phyloP scores from a whole-genome alignment of 2,329 filamentous ascomycete genomes.

The Pestalotiopsis sp. region DNA sequence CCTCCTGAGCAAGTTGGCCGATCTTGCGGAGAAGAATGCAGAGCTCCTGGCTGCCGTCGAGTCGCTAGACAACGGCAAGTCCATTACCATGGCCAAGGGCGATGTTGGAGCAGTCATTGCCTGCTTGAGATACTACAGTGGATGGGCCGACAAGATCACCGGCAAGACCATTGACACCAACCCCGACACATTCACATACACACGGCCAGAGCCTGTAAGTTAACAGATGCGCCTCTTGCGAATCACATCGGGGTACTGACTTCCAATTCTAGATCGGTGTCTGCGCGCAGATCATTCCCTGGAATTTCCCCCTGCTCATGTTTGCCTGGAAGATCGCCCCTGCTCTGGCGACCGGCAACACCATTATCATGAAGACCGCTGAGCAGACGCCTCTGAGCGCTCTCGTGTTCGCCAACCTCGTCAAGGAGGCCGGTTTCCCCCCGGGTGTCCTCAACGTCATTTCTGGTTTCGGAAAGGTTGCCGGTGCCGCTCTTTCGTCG shows the following conservation, averaged over 20 bases:
- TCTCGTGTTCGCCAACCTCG: conserved; percentile 64
- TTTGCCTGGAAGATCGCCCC: conserved; percentile 81
- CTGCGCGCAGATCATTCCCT: conserved; percentile 75
- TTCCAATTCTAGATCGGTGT: conserved; percentile 28
- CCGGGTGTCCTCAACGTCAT: conserved; percentile 77
- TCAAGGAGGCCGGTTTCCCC: conserved; percentile 80
- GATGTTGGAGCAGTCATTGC: conserved; percentile 71
- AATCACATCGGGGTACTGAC: too few relatives aligned
- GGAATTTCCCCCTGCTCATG: conserved; percentile 88
- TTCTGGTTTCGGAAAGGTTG: conserved; percentile 77
- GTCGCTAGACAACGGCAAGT: conserved; percentile 87
- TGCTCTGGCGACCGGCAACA: conserved; percentile 74
- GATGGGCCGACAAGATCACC: conserved; percentile 90
- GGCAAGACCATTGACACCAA: conserved; percentile 84
- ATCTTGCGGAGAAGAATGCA: conserved; percentile 77
- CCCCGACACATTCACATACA: conserved; percentile 83
- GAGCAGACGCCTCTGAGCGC: conserved; percentile 77
- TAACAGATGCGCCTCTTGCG: background rate
- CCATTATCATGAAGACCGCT: conserved; percentile 73
- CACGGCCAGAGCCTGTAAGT: conserved; percentile 72
- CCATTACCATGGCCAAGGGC: conserved; percentile 73
- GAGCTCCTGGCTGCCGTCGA: conserved; percentile 81
- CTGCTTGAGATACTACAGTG: conserved; percentile 83
- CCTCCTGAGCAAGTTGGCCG: conserved; percentile 75
- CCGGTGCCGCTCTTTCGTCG: conserved; percentile 74